Percentiles rank a stretch among this genome's conserved stretches.
These are phyloP conservation scores for Rhizoclosmatium globosum DNA, from an alignment of 192 early-diverging fungal species.

Conservation along the genomic window DNA sequence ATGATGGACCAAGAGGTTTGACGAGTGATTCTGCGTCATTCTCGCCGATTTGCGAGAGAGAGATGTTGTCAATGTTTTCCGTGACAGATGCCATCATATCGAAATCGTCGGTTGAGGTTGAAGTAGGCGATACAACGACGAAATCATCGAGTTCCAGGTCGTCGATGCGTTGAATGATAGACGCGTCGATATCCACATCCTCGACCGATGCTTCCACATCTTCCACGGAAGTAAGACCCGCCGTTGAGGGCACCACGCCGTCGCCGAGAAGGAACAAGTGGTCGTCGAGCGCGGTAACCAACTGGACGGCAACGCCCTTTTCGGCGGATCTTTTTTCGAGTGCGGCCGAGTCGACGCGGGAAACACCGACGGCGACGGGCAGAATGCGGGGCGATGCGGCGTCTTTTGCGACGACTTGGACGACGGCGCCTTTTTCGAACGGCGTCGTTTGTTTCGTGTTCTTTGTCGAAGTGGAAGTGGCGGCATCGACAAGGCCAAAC, in stretches of 20 bases:
- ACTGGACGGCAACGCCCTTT: constrained; percentile 65
- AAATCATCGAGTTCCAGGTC: constrained; percentile 16
- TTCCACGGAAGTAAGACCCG: not conserved
- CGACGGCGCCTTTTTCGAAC: constrained; percentile 46
- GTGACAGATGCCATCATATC: not conserved
- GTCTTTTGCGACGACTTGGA: constrained; percentile 56
- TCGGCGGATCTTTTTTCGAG: constrained; percentile 55
- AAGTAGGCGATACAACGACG: constrained; percentile 14
- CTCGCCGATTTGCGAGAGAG: not conserved
- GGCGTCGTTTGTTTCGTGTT: constrained; percentile 51
- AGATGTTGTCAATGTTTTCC: not conserved
- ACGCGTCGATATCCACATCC: not conserved
- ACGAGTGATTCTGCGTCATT: constrained; percentile 26
- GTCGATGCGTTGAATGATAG: not conserved
- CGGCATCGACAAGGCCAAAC: constrained; percentile 51
- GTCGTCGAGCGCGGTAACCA: constrained; percentile 81
- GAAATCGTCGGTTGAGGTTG: not conserved
- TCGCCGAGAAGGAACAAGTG: constrained; percentile 79
- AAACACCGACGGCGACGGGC: constrained; percentile 43
- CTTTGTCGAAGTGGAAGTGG: constrained; percentile 31
- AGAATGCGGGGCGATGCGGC: not conserved
- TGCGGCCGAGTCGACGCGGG: constrained; percentile 40
- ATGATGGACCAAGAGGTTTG: constrained; percentile 1
- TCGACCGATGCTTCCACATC: not conserved
- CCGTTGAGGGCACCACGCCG: constrained; percentile 53